These are phyloP conservation scores for Populus euphratica DNA, from an alignment of 345 rosid genomes.

Conservation along the genomic window DNA sequence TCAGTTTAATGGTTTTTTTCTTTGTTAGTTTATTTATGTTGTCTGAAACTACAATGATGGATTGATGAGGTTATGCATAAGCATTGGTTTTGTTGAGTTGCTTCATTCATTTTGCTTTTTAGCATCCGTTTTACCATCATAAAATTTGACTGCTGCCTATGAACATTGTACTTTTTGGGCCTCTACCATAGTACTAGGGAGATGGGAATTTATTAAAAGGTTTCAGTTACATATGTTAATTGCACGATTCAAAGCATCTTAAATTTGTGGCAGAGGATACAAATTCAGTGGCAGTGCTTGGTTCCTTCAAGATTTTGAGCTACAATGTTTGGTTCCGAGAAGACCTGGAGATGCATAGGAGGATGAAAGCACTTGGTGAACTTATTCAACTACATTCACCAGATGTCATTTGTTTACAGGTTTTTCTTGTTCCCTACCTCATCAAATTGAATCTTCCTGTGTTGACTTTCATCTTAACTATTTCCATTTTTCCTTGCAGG, in stretches of 20 bases:
- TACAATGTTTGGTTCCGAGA: conserved; percentile 98
- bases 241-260: neutral
- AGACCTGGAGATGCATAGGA: conserved; percentile 66
- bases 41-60: too few relatives aligned
- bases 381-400: conserved; percentile 78
- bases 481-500: conserved; percentile 39
- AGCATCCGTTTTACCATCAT: neutral
- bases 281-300: conserved; percentile 26
- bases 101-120: too few relatives aligned
- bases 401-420: conserved; percentile 90
- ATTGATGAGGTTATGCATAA: too few relatives aligned
- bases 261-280: conserved; percentile 34
- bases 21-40: too few relatives aligned
- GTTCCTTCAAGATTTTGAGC: conserved; percentile 67
- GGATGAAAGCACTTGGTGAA: conserved; percentile 84
- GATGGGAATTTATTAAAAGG: neutral
- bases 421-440: conserved; percentile 13
- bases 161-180: too few relatives aligned
- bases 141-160: neutral
- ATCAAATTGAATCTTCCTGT: neutral
- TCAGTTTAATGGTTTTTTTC: too few relatives aligned
- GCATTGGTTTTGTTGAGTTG: too few relatives aligned
- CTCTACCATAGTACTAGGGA: too few relatives aligned
- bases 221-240: neutral
- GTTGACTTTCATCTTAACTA: conserved; percentile 1